Evolutionary conservation across 257 asterid species (phyloP).

Genomic region (Catharanthus roseus): DNA sequence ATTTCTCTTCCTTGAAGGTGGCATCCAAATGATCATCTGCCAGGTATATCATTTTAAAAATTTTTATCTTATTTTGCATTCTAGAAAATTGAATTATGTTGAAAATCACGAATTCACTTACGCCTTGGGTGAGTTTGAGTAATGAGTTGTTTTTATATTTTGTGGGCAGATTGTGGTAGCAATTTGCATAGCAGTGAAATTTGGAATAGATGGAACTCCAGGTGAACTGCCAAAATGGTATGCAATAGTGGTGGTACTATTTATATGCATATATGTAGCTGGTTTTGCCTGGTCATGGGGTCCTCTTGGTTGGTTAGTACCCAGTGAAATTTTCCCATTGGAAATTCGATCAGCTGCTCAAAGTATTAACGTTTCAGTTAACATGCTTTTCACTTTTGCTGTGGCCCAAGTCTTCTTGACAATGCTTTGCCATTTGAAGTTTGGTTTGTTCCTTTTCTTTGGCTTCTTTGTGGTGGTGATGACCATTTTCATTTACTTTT

Average conservation of each 20-base stretch:
- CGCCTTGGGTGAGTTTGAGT: too few species aligned
- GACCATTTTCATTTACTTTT: slow-evolving; percentile 48
- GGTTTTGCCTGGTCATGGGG: slow-evolving; percentile 96
- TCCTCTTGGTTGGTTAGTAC: slow-evolving; percentile 82
- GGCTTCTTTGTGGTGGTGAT: slow-evolving; percentile 51
- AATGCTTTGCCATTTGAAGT: slow-evolving; percentile 72
- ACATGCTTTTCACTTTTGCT: slow-evolving; percentile 63
- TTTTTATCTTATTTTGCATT: too few species aligned
- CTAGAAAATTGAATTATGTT: too few species aligned
- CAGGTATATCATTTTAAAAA: slow-evolving; percentile 47
- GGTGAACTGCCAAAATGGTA: slow-evolving; percentile 59
- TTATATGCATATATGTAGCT: slow-evolving; percentile 65
- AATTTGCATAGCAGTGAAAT: slow-evolving; percentile 49
- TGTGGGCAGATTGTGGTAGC: slow-evolving; percentile 44
- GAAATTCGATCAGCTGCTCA: slow-evolving; percentile 86
- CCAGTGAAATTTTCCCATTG: slow-evolving; percentile 77
- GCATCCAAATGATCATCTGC: slow-evolving; percentile 56
- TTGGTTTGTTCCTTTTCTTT: slow-evolving; percentile 72
- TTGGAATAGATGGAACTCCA: slow-evolving; percentile 52
- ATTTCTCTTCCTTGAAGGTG: slow-evolving; percentile 64
- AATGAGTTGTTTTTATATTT: not conserved
- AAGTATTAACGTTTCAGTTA: slow-evolving; percentile 63
- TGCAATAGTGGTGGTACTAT: slow-evolving; percentile 55
- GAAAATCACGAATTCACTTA: too few species aligned
- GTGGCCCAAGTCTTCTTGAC: slow-evolving; percentile 65